phyloP scores from a whole-genome alignment of 371 early-diverging fungal species.

The Zancudomyces culisetae region DNA sequence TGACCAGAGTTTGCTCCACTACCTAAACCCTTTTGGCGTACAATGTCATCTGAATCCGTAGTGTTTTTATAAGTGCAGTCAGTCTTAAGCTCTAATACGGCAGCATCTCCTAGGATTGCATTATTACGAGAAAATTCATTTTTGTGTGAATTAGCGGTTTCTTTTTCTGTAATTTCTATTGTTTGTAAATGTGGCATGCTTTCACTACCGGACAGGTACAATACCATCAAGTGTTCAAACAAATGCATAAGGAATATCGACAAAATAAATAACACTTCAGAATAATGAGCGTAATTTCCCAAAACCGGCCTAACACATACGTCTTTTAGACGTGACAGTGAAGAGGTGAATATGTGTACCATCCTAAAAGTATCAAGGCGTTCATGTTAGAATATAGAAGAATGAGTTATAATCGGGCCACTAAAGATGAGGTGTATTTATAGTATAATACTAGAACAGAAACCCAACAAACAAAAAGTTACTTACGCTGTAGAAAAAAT shows the following conservation, averaged over 20 bases:
- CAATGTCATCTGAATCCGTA: background rate
- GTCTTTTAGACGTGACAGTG: conserved; percentile 23
- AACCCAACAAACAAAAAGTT: background rate
- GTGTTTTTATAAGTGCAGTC: too few species aligned
- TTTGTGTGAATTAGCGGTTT: background rate
- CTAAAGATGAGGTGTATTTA: too few species aligned
- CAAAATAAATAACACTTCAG: conserved; percentile 30
- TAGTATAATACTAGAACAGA: background rate
- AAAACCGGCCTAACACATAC: conserved; percentile 21
- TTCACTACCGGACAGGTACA: background rate
- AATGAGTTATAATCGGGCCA: too few species aligned
- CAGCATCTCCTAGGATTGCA: background rate
- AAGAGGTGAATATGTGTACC: conserved; percentile 43
- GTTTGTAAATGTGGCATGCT: too few species aligned
- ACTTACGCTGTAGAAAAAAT: conserved; percentile 43
- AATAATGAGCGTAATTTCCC: conserved; percentile 18
- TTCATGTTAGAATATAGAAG: too few species aligned
- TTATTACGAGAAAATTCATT: background rate
- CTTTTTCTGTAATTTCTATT: too few species aligned
- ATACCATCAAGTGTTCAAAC: conserved; percentile 15
- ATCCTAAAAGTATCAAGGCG: too few species aligned
- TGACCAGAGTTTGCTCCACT: background rate
- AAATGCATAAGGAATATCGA: conserved; percentile 31
- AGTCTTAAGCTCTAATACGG: too few species aligned
- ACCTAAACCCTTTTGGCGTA: background rate